Base-by-base conservation (phyloP, 2,329 filamentous ascomycete species). In the Fusarium dlaminii region DNA sequence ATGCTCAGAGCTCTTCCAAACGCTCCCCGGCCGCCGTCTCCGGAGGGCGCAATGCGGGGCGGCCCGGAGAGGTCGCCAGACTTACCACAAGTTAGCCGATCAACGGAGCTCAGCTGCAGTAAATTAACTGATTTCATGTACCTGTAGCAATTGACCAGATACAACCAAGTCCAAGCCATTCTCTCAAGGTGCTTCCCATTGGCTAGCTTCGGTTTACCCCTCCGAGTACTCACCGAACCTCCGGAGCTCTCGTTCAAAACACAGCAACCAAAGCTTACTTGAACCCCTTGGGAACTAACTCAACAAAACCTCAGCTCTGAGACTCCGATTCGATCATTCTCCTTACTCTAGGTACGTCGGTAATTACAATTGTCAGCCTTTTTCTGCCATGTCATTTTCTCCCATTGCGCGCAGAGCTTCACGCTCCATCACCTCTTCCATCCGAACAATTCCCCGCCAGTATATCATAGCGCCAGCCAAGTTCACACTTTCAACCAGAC, bases 401-500 rank as follows among this genome's bases (percentile, higher is more conserved):
- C 59, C 76, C 36, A 62, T 62, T 54, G 72, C 52, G 22, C 74
- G 75, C 42, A 67, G 69, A 76, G 77, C 74, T 64, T 75, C 75
- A 65, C 75, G 73, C 65, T 65, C 74, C 60, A 46, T 72, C 54
- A 58, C 62, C 52, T 70, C 74, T 37, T 67, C 67, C 65, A 64
- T 75, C 58, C 73, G 68, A 63, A 48, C 63, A 58, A 61, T 63
- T 63, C 62, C 74, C 72, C 66, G 52, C 48, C 60, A 57, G 51
- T 56, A 68, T 48, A 40, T 71, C 34, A 45, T 58, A 63, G 37
- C 63, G 63, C 59, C 63, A 72, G 67, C 73, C 51, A 75, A 68
- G 66, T 81, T 82, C 77, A 83, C 81, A 79, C 76, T 72, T 66
- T 71, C 78, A 70, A 62, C 68, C 75, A 76, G 81, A 76, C 63